A percentile compares a stretch with the other conserved stretches of the same genome.
Conservation (phyloP, 192 early-diverging fungal genomes). For the Podila epigama region DNA sequence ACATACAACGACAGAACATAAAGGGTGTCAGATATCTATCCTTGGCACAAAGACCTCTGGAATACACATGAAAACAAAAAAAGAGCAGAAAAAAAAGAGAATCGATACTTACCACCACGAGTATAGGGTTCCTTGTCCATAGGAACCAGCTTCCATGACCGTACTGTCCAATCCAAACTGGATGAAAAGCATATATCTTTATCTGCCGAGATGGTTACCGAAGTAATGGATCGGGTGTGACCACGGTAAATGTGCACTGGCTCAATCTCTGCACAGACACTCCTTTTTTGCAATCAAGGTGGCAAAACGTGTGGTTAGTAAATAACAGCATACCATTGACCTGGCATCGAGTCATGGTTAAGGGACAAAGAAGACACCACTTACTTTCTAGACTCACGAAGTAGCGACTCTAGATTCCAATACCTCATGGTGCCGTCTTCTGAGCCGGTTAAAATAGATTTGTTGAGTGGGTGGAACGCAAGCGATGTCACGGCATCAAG, state of each 20-base stretch:
- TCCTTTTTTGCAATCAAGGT: not conserved
- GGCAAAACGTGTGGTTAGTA: not conserved
- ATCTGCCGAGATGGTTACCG: conserved; percentile 67
- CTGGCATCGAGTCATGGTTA: not conserved
- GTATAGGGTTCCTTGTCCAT: conserved; percentile 63
- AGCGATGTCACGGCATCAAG: conserved; percentile 37
- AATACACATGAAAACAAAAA: not conserved
- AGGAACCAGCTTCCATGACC: conserved; percentile 69
- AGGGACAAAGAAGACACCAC: not conserved
- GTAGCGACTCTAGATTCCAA: conserved; percentile 68
- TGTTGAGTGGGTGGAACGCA: conserved; percentile 52
- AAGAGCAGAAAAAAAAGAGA: not conserved
- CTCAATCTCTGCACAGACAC: conserved; percentile 59
- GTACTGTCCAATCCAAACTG: conserved; percentile 76
- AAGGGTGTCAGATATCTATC: not conserved
- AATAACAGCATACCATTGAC: not conserved
- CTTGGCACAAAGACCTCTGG: not conserved
- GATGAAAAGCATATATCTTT: conserved; percentile 72
- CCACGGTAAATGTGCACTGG: conserved; percentile 80
- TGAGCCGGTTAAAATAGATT: conserved; percentile 70
- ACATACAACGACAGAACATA: not conserved
- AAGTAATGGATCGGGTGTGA: conserved; percentile 72
- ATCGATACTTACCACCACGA: conserved; percentile 52
- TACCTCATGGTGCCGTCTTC: conserved; percentile 85
- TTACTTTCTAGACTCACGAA: conserved; percentile 47